Conservation (phyloP, 108 stramenopile genomes). For the Nitzschia palea region DNA sequence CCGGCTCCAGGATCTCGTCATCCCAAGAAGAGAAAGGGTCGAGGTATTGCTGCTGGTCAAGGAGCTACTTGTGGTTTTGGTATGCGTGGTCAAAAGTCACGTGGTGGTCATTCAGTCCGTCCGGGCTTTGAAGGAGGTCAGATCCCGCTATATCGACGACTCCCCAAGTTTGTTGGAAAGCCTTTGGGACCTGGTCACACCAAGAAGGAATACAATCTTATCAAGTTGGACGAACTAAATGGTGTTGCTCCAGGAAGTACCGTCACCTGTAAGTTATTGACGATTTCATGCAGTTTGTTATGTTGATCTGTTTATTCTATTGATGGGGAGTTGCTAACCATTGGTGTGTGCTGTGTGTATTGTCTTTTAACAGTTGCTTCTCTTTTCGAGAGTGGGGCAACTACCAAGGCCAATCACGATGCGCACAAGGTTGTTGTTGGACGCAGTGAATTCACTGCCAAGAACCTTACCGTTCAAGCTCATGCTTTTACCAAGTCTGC, state of each 20-base stretch:
- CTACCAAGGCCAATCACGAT: slow-evolving; percentile 85
- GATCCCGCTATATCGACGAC: slow-evolving; percentile 90
- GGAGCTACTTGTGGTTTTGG: slow-evolving; percentile 97
- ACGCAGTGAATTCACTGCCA: slow-evolving; percentile 74
- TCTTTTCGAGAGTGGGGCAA: slow-evolving; percentile 61
- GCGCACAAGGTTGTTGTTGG: slow-evolving; percentile 94
- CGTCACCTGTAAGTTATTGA: slow-evolving; percentile 71
- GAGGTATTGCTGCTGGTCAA: slow-evolving; percentile 96
- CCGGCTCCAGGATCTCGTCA: slow-evolving; percentile 86
- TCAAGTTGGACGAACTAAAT: slow-evolving; percentile 89
- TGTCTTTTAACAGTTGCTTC: slow-evolving; percentile 57
- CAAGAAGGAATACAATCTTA: slow-evolving; percentile 89
- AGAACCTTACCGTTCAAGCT: slow-evolving; percentile 94
- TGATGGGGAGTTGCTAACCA: no score
- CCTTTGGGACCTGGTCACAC: slow-evolving; percentile 94
- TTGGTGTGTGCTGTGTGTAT: no score
- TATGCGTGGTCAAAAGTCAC: slow-evolving; percentile 97
- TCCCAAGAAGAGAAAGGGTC: slow-evolving; percentile 88
- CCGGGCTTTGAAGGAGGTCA: slow-evolving; percentile 98
- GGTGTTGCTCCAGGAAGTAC: slow-evolving; percentile 64
- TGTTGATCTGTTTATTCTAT: no score
- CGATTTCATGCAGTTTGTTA: no score
- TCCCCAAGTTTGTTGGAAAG: slow-evolving; percentile 92
- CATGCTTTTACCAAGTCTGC: slow-evolving; percentile 95
- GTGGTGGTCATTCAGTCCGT: slow-evolving; percentile 81